phyloP scores from a whole-genome alignment of 148 eudicot species.

The Rhododendron vialii region DNA sequence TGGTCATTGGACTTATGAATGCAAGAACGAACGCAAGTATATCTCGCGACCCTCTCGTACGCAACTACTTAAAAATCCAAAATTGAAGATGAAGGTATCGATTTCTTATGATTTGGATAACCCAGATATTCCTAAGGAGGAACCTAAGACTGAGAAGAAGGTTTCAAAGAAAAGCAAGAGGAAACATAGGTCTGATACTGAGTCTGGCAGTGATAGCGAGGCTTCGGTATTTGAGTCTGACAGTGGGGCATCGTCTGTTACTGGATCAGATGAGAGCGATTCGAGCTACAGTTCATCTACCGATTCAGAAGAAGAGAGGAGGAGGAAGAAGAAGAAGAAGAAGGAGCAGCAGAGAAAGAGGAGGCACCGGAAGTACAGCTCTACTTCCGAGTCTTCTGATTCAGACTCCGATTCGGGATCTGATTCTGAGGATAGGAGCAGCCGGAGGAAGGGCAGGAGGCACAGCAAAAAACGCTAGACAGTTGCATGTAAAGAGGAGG shows the following conservation, averaged over 20 bases:
- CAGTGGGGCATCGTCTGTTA: conserved; percentile 46
- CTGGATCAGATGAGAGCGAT: conserved; percentile 66
- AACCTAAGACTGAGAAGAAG: conserved; percentile 40
- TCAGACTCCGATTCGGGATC: conserved; percentile 63
- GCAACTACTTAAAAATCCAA: conserved; percentile 82
- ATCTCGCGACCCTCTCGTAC: conserved; percentile 82
- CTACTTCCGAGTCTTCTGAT: conserved; percentile 75
- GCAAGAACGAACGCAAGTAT: conserved; percentile 93
- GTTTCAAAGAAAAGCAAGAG: conserved; percentile 52
- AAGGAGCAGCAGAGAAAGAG: conserved; percentile 40
- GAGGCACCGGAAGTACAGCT: conserved; percentile 54
- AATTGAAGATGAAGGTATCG: conserved; percentile 55
- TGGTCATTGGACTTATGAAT: conserved; percentile 96
- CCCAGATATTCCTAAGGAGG: conserved; percentile 47
- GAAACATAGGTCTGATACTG: conserved; percentile 61
- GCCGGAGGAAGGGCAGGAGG: conserved; percentile 59
- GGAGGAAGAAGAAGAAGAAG: conserved; percentile 46
- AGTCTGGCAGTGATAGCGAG: conserved; percentile 60
- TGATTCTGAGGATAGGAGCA: conserved; percentile 50
- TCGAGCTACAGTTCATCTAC: conserved; percentile 65
- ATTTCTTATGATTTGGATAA: conserved; percentile 54
- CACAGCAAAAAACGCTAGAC: conserved; percentile 51
- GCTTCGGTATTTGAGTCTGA: conserved; percentile 76
- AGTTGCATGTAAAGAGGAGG: neutral
- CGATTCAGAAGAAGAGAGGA: conserved; percentile 76